A percentile compares a stretch with the other conserved stretches of the same genome.
These are phyloP conservation scores for Claviceps monticola DNA, from an alignment of 2,329 filamentous ascomycete species.

Conservation along the genomic window DNA sequence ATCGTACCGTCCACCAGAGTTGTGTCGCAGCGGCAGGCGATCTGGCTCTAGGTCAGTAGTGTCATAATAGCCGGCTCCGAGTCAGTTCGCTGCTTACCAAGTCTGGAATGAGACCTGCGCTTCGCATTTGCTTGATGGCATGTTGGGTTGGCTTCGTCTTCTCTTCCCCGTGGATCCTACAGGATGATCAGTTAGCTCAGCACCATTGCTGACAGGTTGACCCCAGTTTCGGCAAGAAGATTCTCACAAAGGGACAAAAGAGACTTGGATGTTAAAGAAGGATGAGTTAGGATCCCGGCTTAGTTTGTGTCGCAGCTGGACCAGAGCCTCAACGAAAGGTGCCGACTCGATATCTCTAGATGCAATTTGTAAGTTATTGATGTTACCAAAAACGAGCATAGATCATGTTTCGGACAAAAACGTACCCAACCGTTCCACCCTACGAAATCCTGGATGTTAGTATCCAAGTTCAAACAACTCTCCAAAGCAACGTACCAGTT, in stretches of 20 bases:
- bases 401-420: background rate
- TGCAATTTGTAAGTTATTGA: background rate
- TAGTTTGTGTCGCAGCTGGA: slow-evolving; percentile 58
- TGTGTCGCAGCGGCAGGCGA: slow-evolving; percentile 81
- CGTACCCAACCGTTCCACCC: slow-evolving; percentile 44
- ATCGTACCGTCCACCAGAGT: slow-evolving; percentile 61
- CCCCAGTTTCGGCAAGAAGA: background rate
- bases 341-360: slow-evolving; percentile 62
- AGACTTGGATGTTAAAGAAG: slow-evolving; percentile 82
- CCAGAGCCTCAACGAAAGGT: slow-evolving; percentile 78
- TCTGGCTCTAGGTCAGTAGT: slow-evolving; percentile 31
- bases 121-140: slow-evolving; percentile 72
- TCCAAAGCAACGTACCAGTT: slow-evolving; percentile 17
- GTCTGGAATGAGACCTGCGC: slow-evolving; percentile 60
- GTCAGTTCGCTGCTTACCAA: slow-evolving; percentile 33
- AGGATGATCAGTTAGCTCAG: slow-evolving; percentile 8
- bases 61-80: too few relatives aligned
- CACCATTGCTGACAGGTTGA: background rate
- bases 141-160: slow-evolving; percentile 97
- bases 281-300: slow-evolving; percentile 47
- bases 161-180: slow-evolving; percentile 45
- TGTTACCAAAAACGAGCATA: background rate
- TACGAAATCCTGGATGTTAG: slow-evolving; percentile 7
- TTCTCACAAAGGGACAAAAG: slow-evolving; percentile 55
- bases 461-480: background rate